These are phyloP conservation scores for Populus pruinosa DNA, from an alignment of 345 rosid species.

Conservation along the genomic window DNA sequence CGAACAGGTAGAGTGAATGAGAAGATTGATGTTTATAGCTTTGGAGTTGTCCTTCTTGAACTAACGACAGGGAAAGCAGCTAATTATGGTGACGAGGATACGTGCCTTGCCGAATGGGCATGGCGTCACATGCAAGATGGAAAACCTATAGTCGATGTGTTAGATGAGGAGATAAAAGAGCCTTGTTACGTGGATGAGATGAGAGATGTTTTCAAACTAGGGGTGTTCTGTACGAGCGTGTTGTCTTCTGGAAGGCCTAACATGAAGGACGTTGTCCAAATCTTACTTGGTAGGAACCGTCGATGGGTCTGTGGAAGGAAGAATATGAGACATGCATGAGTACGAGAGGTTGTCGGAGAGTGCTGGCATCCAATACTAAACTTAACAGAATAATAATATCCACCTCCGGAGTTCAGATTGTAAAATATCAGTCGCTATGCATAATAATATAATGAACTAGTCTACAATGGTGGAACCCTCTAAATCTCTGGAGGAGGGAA, in stretches of 20 bases:
- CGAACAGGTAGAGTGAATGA: conserved; percentile 46
- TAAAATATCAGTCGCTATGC: too few species aligned
- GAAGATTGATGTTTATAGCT: conserved; percentile 92
- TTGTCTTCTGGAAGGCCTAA: conserved; percentile 14
- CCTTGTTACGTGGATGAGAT: conserved; percentile 15
- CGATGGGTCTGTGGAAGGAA: conserved; percentile 2
- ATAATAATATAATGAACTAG: too few species aligned
- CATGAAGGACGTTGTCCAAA: conserved; percentile 16
- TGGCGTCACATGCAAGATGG: conserved; percentile 13
- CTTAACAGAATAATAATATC: too few species aligned
- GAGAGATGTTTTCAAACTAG: conserved; percentile 18
- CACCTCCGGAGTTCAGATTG: too few species aligned
- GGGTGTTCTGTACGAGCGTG: conserved; percentile 13
- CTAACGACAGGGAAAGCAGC: conserved; percentile 28
- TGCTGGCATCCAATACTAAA: background rate
- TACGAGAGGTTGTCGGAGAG: background rate
- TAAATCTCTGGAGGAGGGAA: too few species aligned
- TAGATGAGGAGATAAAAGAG: conserved; percentile 13
- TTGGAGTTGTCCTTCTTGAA: conserved; percentile 58
- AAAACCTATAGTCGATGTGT: conserved; percentile 11
- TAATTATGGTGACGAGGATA: conserved; percentile 7
- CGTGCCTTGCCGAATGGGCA: conserved; percentile 19
- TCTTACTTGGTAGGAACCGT: conserved; percentile 3
- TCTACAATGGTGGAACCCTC: too few species aligned
- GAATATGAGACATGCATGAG: conserved; percentile 2